Base-by-base conservation (phyloP, 371 early-diverging fungal genomes). In the Mucor saturninus region DNA sequence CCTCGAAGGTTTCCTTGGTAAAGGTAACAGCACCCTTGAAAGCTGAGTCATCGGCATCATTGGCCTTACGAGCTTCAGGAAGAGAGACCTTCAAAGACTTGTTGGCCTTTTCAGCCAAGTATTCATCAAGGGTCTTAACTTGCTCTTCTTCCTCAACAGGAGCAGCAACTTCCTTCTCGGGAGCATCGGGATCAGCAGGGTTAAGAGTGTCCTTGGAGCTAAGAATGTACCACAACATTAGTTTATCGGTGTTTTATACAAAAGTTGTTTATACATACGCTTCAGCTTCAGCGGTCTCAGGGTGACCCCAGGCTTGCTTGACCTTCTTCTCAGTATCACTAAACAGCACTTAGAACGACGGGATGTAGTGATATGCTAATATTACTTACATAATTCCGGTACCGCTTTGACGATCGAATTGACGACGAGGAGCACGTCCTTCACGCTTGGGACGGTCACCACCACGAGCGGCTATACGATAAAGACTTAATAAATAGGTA, bases 241-340 rank as follows among this genome's bases (percentile, higher is more conserved):
- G 21, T 21, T 43, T 14, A 43, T 14, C 15, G 3, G n/a, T 21
- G 28, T 46, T 46, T 2, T 5, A 21, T 21, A 6, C 5, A 15
- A 3, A 15, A n/a, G 5, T 15, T 5, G 15, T 5, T 21, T 7
- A 26, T 21, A 26, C 21, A 26, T 46, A 46, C 46, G 74, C 75
- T 54, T 82, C 79, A 59, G 72, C 76, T 64, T 79, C 76, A 54
- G 79, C 68, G 40, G 71, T 65, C 30, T 72, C 79, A 56, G 81
- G 58, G 60, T 90, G 81, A 61, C 95, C 95, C 92, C 93, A 92
- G 37, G 86, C 88, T 66, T 87, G 82, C 65, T 87, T 87, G 64
- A 89, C 88, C 87, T 94, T 94, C 88, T 95, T 95, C 55, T 91
- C 88, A 64, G 84, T 82, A 73, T 92, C 93, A 69, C 83, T 80